Conservation (phyloP, 83 land plant species). For the Isoetes engelmannii region DNA sequence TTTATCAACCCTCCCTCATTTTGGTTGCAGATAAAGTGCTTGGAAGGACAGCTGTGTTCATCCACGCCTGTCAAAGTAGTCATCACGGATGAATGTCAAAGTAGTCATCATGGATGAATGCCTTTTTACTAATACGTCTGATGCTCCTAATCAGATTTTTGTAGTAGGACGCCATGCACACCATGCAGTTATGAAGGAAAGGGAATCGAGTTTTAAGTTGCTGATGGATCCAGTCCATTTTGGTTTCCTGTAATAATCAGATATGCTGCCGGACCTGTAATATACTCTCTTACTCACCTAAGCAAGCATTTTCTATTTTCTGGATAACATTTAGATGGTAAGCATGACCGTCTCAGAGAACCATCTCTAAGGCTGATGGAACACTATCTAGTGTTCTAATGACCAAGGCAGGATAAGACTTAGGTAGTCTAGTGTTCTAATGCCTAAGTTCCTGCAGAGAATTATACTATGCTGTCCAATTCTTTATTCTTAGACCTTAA, state of each 20-base stretch:
- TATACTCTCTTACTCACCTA: too few relatives aligned
- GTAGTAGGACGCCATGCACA: slow-evolving; percentile 38
- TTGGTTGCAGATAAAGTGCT: slow-evolving; percentile 41
- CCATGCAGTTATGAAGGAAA: slow-evolving; percentile 31
- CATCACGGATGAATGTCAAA: slow-evolving; percentile 55
- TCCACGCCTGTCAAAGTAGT: slow-evolving; percentile 44
- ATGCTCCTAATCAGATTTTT: background rate
- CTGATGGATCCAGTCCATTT: slow-evolving; percentile 40
- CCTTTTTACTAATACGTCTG: background rate
- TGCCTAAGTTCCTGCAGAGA: too few relatives aligned
- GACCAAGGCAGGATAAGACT: too few relatives aligned
- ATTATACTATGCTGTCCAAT: too few relatives aligned
- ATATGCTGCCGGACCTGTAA: slow-evolving; percentile 42
- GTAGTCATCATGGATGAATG: slow-evolving; percentile 19
- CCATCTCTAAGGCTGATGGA: too few relatives aligned
- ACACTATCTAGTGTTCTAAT: too few relatives aligned
- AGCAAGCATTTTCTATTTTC: too few relatives aligned
- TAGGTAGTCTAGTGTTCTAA: too few relatives aligned
- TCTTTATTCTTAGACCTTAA: too few relatives aligned
- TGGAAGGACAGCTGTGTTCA: slow-evolving; percentile 31
- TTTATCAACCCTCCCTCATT: background rate
- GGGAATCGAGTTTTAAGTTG: slow-evolving; percentile 33
- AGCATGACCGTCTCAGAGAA: too few relatives aligned
- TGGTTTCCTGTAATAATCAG: slow-evolving; percentile 40
- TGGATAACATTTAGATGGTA: too few relatives aligned